These are phyloP conservation scores for Sporothrix mexicana DNA, from an alignment of 2,329 filamentous ascomycete species.

Conservation along the genomic window DNA sequence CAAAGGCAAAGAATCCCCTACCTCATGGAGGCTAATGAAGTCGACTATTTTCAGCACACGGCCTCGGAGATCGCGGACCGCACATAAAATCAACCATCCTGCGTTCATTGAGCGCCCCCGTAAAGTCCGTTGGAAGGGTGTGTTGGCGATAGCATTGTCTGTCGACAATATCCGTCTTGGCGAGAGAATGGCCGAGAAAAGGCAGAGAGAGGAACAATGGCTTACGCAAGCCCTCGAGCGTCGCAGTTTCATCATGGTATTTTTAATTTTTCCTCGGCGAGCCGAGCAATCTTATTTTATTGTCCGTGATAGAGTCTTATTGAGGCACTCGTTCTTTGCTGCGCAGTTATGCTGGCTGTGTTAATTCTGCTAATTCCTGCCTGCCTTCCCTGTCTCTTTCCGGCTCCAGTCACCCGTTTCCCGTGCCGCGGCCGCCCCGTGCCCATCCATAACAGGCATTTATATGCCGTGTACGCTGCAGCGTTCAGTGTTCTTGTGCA, in stretches of 20 bases:
- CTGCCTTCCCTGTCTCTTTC: neutral
- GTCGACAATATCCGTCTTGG: constrained; percentile 7
- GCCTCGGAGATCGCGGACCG: constrained; percentile 23
- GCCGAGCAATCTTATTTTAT: neutral
- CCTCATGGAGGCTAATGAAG: too few relatives aligned
- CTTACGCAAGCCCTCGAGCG: constrained; percentile 19
- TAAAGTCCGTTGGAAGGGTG: constrained; percentile 11
- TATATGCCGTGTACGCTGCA: neutral
- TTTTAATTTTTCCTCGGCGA: neutral
- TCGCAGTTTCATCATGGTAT: neutral
- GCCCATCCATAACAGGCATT: neutral
- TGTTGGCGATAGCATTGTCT: neutral
- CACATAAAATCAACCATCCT: neutral
- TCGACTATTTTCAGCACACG: neutral
- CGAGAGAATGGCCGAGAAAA: neutral
- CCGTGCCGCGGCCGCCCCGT: constrained; percentile 10
- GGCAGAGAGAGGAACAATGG: neutral
- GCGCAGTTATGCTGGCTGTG: neutral
- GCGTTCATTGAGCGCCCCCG: neutral
- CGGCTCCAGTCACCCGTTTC: constrained; percentile 22
- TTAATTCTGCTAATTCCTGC: neutral
- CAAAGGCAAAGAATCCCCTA: too few relatives aligned
- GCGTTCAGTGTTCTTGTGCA: neutral
- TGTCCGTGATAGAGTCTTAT: neutral
- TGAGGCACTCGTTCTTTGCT: too few relatives aligned